Conservation (phyloP, 2,329 filamentous ascomycete species). For the Purpureocillium takamizusanense region DNA sequence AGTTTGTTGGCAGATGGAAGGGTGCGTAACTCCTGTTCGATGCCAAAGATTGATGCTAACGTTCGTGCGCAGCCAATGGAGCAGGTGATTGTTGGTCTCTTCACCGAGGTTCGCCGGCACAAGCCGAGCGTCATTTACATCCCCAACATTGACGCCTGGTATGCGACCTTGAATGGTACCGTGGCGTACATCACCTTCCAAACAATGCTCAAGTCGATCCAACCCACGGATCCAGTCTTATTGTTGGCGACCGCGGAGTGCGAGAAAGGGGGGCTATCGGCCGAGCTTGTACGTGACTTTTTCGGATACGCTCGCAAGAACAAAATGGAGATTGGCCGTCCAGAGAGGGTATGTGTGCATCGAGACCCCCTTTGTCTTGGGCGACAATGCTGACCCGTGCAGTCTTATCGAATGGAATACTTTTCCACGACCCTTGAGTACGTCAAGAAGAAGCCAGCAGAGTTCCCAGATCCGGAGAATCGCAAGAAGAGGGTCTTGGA, state of each 20-base stretch:
- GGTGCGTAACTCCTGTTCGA: conserved; percentile 32
- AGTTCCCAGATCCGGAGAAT: conserved; percentile 80
- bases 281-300: conserved; percentile 60
- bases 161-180: conserved; percentile 49
- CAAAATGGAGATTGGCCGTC: conserved; percentile 59
- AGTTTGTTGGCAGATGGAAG: conserved; percentile 78
- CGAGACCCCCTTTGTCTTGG: too few species aligned
- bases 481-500: conserved; percentile 82
- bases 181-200: conserved; percentile 73
- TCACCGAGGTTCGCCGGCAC: conserved; percentile 85
- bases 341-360: conserved; percentile 44
- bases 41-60: conserved; percentile 11
- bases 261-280: conserved; percentile 50
- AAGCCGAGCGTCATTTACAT: conserved; percentile 96
- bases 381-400: background rate
- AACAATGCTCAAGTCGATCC: conserved; percentile 70
- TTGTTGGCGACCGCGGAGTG: conserved; percentile 78
- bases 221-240: conserved; percentile 84
- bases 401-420: conserved; percentile 64
- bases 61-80: conserved; percentile 58
- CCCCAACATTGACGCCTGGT: conserved; percentile 85
- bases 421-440: conserved; percentile 69
- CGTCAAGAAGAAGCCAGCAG: conserved; percentile 67
- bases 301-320: conserved; percentile 84
- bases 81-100: conserved; percentile 81